These are phyloP conservation scores for Phytophthora fragariaefolia DNA, from an alignment of 352 stramenopile genomes.

Conservation along the genomic window DNA sequence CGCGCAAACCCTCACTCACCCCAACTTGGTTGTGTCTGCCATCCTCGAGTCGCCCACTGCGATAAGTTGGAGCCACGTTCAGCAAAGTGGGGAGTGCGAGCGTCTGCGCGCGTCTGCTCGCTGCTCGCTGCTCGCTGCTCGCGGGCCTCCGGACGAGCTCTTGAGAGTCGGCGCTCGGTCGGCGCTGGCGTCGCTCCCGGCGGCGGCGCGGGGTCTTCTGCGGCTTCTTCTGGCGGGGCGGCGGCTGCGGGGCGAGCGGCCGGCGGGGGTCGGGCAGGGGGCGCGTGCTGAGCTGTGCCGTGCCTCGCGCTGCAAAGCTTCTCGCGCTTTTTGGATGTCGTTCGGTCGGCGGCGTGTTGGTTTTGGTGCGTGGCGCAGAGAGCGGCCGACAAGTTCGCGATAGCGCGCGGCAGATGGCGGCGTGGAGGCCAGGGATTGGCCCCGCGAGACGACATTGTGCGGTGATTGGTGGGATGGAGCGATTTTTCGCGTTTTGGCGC, in stretches of 20 bases:
- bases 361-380: constrained; percentile 34
- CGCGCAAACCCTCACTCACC: no score
- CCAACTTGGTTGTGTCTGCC: constrained; percentile 54
- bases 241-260: constrained; percentile 15
- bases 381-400: constrained; percentile 18
- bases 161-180: background rate
- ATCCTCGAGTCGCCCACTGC: constrained; percentile 43
- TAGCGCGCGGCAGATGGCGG: background rate
- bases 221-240: background rate
- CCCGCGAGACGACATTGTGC: constrained; percentile 3
- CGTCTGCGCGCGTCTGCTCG: background rate
- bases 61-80: constrained; percentile 33
- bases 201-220: background rate
- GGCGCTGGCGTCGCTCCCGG: constrained; percentile 1
- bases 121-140: no score
- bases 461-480: constrained; percentile 13
- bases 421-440: constrained; percentile 8
- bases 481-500: background rate
- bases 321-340: constrained; percentile 44
- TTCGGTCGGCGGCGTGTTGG: constrained; percentile 40
- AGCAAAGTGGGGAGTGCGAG: background rate
- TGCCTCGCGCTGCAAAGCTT: constrained; percentile 34
- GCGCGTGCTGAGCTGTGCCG: constrained; percentile 24
- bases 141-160: no score
- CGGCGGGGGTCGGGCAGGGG: constrained; percentile 19